Evolutionary conservation across 805 yeast genomes (phyloP), one percentile per base, ranked within the genome.

Genomic region (Suhomyces canberraensis): DNA sequence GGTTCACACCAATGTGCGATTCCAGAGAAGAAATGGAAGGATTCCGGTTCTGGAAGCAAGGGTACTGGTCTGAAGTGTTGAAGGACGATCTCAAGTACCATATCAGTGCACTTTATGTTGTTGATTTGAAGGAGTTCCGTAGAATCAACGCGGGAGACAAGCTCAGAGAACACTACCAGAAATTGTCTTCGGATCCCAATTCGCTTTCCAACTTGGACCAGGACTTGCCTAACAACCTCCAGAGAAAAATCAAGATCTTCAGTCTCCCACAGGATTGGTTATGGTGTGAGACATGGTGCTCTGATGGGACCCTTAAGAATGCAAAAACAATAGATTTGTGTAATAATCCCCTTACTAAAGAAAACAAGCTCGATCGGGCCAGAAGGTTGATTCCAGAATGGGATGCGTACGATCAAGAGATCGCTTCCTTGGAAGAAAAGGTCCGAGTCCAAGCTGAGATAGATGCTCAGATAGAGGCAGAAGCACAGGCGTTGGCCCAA

Each of bases 281-380:
- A 25, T 88, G 95, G 95, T 88, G 95, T 61, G 95, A 87, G 52
- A 87, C 95, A 0, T 87, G 95, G 95, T 85, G 95, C 57, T 70
- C 79, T 20, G 85, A 80, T 44, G 82, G 73, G 33, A 64, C 76
- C 22, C 60, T 82, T 40, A 56, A 55, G 36, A 61, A 64, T 0
- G 95, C 95, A 2, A 84, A 79, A 54, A 83, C 90, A 8, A 84
- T 87, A 43, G 95, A 87, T 51, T 62, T 87, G 42, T 87, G 95
- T 61, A 84, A 84, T 56, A 86, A 88, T 50, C 95, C 95, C 2
- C 55, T 83, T 38, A 82, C 93, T 0, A 81, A 81, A 47, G 95
- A 87, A 51, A 81, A 84, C 15, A 87, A 86, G 51, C 60, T 85
- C 16, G 89, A 77, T 31, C 64, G 84, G 24, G 95, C 95, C 0